Conservation (phyloP, 352 stramenopile species). For the Pythium utonaiense region DNA sequence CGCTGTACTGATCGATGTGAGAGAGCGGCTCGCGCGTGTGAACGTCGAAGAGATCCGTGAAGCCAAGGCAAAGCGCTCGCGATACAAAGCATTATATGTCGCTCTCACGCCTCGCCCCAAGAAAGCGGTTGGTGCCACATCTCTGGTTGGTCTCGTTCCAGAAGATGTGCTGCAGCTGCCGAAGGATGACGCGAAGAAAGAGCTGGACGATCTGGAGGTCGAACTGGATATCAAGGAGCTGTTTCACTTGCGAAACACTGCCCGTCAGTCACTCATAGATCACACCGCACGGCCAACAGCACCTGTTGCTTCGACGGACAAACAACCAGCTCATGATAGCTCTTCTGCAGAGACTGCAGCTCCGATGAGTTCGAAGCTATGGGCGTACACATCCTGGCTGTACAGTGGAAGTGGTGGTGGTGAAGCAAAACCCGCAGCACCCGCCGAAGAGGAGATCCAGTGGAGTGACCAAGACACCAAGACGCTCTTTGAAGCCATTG, state of each 20-base stretch:
- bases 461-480: conserved; percentile 87
- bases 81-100: conserved; percentile 69
- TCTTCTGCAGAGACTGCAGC: background rate
- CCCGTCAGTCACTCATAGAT: conserved; percentile 45
- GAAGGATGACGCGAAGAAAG: conserved; percentile 42
- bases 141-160: conserved; percentile 39
- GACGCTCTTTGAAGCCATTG: conserved; percentile 73
- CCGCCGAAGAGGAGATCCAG: conserved; percentile 42
- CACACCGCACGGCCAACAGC: conserved; percentile 29
- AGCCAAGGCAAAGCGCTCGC: conserved; percentile 32
- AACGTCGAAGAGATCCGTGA: conserved; percentile 52
- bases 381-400: conserved; percentile 77
- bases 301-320: background rate
- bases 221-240: conserved; percentile 69
- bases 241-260: conserved; percentile 47
- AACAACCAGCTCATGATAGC: background rate
- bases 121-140: conserved; percentile 17
- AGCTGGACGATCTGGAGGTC: conserved; percentile 69
- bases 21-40: conserved; percentile 63
- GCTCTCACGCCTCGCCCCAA: conserved; percentile 5
- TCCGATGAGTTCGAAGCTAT: conserved; percentile 45
- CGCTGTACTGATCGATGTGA: conserved; percentile 66
- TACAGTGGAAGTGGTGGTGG: conserved; percentile 14
- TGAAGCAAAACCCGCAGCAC: background rate
- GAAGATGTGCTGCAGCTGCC: conserved; percentile 33